Percentiles rank a stretch among this genome's conserved stretches.
phyloP scores from a whole-genome alignment of 225 moss, liverwort and hornwort species.

The Physcomitrellopsis africana region DNA sequence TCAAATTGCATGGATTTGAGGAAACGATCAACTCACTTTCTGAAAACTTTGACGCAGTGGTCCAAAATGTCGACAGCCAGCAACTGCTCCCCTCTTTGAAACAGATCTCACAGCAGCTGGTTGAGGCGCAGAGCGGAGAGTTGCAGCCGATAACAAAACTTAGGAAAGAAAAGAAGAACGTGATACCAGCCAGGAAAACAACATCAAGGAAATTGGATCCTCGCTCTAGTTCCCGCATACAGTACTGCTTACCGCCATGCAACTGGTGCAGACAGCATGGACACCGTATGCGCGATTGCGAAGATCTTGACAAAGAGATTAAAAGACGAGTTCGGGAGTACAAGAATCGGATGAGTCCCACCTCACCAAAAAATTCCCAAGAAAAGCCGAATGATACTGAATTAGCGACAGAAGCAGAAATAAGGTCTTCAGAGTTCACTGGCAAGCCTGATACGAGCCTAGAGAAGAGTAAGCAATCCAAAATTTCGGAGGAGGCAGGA shows the following conservation, averaged over 20 bases:
- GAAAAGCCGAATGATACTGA: slow-evolving; percentile 18
- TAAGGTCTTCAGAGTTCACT: slow-evolving; percentile 8
- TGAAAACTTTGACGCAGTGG: slow-evolving; percentile 26
- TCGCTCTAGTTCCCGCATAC: neutral
- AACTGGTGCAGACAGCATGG: slow-evolving; percentile 33
- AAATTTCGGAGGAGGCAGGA: too few species aligned
- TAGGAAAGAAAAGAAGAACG: neutral
- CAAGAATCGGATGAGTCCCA: slow-evolving; percentile 21
- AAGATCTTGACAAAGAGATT: slow-evolving; percentile 7
- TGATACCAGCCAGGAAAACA: too few species aligned
- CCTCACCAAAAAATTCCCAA: neutral
- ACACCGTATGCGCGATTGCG: slow-evolving; percentile 30
- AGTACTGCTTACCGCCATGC: slow-evolving; percentile 15
- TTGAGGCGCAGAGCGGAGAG: neutral
- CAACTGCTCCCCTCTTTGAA: slow-evolving; percentile 27
- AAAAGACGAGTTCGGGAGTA: slow-evolving; percentile 20
- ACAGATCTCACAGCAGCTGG: slow-evolving; percentile 34
- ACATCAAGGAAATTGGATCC: too few species aligned
- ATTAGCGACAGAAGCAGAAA: neutral
- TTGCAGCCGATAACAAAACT: neutral
- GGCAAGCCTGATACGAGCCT: too few species aligned
- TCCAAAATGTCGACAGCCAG: slow-evolving; percentile 12
- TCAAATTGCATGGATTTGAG: slow-evolving; percentile 32
- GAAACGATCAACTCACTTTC: slow-evolving; percentile 8
- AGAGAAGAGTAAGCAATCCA: too few species aligned